Evolutionary conservation across 768 basidiomycete species (phyloP).

Genomic region (Boletellus sp.): DNA sequence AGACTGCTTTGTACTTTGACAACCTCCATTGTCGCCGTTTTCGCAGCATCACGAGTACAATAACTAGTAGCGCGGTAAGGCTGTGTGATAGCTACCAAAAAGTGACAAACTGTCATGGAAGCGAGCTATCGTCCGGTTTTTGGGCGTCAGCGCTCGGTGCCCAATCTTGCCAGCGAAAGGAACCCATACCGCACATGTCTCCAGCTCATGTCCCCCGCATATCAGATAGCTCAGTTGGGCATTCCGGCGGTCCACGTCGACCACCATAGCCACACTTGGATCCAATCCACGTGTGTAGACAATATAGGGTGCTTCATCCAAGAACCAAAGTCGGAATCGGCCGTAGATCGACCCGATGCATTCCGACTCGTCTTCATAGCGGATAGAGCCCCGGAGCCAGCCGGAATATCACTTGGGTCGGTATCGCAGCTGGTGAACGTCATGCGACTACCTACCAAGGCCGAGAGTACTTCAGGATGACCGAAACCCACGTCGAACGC

Average conservation of each 20-base stretch:
- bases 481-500: constrained; percentile 3
- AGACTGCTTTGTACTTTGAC: no score
- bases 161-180: neutral
- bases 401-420: neutral
- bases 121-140: neutral
- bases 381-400: neutral
- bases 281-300: constrained; percentile 13
- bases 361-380: no score
- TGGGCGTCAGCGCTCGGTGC: no score
- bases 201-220: constrained; percentile 3
- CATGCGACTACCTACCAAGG: neutral
- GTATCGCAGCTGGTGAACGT: neutral
- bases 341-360: neutral
- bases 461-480: constrained; percentile 3
- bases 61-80: no score
- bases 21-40: no score
- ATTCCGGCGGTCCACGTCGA: constrained; percentile 10
- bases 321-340: neutral
- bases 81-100: no score
- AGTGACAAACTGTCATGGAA: neutral
- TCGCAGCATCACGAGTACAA: no score
- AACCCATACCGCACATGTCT: constrained; percentile 7
- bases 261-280: constrained; percentile 7
- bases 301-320: constrained; percentile 5
- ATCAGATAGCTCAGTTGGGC: constrained; percentile 2